Percentiles rank a stretch among this genome's conserved stretches.
Conservation (phyloP, 371 early-diverging fungal genomes). For the Mortierella sp. region DNA sequence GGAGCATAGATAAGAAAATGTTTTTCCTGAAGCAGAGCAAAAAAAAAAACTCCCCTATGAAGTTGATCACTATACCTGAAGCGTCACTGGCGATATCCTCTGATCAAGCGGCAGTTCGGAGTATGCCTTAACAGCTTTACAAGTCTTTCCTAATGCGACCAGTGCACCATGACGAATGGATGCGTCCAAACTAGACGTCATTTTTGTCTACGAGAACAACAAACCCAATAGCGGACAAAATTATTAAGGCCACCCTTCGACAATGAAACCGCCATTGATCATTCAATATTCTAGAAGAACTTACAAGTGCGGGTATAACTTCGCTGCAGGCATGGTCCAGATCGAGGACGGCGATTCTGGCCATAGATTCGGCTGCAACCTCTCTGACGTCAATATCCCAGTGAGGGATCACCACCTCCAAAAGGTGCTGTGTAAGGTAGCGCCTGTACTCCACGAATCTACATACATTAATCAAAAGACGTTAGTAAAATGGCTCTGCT, state of each 20-base stretch:
- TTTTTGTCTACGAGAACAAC: slow-evolving; percentile 64
- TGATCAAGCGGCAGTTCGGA: slow-evolving; percentile 25
- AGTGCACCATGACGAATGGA: slow-evolving; percentile 84
- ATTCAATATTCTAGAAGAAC: not conserved
- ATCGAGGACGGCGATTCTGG: slow-evolving; percentile 70
- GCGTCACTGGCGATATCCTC: slow-evolving; percentile 15
- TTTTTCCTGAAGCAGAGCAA: not conserved
- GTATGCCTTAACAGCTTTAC: slow-evolving; percentile 60
- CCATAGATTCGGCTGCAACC: slow-evolving; percentile 80
- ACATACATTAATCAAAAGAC: not conserved
- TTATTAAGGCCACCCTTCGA: not conserved
- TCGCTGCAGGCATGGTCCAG: slow-evolving; percentile 66
- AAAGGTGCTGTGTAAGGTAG: slow-evolving; percentile 80
- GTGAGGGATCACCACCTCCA: slow-evolving; percentile 73
- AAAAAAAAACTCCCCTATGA: not conserved
- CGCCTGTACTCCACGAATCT: slow-evolving; percentile 83
- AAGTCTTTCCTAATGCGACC: slow-evolving; percentile 79
- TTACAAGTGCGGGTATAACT: slow-evolving; percentile 65
- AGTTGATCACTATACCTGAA: slow-evolving; percentile 18
- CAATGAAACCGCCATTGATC: not conserved
- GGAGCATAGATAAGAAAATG: not conserved
- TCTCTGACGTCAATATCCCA: slow-evolving; percentile 91
- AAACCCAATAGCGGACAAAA: slow-evolving; percentile 2
- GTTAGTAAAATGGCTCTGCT: not conserved
- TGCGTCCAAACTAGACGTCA: slow-evolving; percentile 70